These are phyloP conservation scores for cucumber (Cucumis sativus) DNA, from an alignment of 306 rosid species.

Conservation along the genomic window Cucumber_9930_V3 NC_026659.2:1107501-1108000, in stretches of 20 bases:
- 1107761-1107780: slow-evolving; percentile 47
- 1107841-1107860: not conserved
- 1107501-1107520: not conserved
- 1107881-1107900: not conserved
- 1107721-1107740: slow-evolving; percentile 46
- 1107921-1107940: not conserved
- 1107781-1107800: slow-evolving; percentile 11
- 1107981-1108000: not conserved
- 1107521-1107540: slow-evolving; percentile 2
- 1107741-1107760: slow-evolving; percentile 39
- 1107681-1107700: slow-evolving; percentile 19
- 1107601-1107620: slow-evolving; percentile 52
- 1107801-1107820: slow-evolving; percentile 3
- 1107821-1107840: not conserved
- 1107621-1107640: slow-evolving; percentile 45
- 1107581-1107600: slow-evolving; percentile 58
- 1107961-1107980: not conserved
- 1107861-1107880: not conserved
- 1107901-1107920: not conserved
- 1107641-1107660: slow-evolving; percentile 34
- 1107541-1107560: slow-evolving; percentile 48
- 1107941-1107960: not conserved
- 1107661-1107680: slow-evolving; percentile 27
- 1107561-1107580: slow-evolving; percentile 38
- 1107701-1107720: slow-evolving; percentile 51